Evolutionary conservation across 1,284 basidiomycete genomes (phyloP).

Genomic region (Fomitopsis betulina): DNA sequence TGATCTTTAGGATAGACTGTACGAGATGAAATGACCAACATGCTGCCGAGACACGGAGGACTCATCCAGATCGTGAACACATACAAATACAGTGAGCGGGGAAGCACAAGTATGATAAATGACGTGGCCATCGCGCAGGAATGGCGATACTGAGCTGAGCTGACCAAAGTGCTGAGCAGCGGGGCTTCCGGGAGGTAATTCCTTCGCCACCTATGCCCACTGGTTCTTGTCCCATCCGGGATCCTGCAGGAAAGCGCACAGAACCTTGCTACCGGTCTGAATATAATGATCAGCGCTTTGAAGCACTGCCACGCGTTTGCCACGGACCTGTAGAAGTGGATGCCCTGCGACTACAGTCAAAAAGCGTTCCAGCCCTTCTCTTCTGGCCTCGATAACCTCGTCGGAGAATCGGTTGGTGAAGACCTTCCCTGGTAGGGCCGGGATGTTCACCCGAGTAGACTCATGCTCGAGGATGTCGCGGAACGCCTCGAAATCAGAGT

Average conservation of each 20-base stretch:
- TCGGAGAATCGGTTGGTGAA: constrained; percentile 97
- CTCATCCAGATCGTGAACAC: background rate
- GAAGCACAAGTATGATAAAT: background rate
- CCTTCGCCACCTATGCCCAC: constrained; percentile 49
- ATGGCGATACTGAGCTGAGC: background rate
- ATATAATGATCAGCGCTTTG: background rate
- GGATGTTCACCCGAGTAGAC: constrained; percentile 95
- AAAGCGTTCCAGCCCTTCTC: constrained; percentile 95
- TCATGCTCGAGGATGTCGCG: constrained; percentile 97
- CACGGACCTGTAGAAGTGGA: constrained; percentile 84
- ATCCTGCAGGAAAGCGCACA: constrained; percentile 95
- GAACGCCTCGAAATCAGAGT: constrained; percentile 99
- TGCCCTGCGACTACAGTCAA: constrained; percentile 96
- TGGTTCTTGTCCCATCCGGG: constrained; percentile 79
- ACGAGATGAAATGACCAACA: too few species aligned
- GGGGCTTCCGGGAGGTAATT: background rate
- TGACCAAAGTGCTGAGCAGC: background rate
- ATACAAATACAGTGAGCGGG: background rate
- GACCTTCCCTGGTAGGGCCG: constrained; percentile 93
- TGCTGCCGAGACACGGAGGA: too few species aligned
- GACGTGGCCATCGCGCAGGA: background rate
- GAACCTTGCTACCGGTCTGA: constrained; percentile 94
- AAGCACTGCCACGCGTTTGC: background rate
- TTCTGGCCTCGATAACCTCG: constrained; percentile 90
- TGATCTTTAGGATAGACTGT: too few species aligned